phyloP scores from a whole-genome alignment of 345 rosid species.

The Lepidium aucheri region DNA sequence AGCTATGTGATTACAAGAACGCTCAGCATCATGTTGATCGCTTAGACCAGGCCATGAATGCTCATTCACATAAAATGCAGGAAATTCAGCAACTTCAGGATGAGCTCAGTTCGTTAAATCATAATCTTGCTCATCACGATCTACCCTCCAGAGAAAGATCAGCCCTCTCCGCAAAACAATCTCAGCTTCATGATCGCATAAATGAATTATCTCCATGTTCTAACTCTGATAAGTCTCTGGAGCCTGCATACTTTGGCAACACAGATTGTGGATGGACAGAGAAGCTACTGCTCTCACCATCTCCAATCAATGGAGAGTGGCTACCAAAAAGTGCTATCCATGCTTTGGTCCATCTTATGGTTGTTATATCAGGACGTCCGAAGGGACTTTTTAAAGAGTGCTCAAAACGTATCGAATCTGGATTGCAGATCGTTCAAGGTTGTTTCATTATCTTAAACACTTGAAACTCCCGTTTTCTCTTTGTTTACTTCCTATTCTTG shows the following conservation, averaged over 20 bases:
- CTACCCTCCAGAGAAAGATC: constrained; percentile 60
- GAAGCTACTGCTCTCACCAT: constrained; percentile 72
- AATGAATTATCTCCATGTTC: constrained; percentile 26
- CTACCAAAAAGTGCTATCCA: constrained; percentile 81
- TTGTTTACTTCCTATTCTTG: background rate
- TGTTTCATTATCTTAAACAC: background rate
- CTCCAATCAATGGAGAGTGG: constrained; percentile 95
- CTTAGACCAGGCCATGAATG: constrained; percentile 85
- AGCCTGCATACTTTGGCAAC: constrained; percentile 59
- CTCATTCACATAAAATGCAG: constrained; percentile 46
- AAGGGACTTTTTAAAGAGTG: constrained; percentile 93
- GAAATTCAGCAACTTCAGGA: constrained; percentile 41
- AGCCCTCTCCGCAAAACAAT: constrained; percentile 42
- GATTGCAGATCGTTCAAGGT: constrained; percentile 77
- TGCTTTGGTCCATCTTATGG: constrained; percentile 92
- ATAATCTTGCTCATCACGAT: constrained; percentile 56
- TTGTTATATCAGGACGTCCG: constrained; percentile 82
- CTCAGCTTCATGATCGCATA: constrained; percentile 51
- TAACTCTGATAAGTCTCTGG: constrained; percentile 37
- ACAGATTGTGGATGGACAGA: constrained; percentile 46
- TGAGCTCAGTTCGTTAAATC: constrained; percentile 62
- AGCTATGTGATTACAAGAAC: constrained; percentile 82
- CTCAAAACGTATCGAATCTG: constrained; percentile 79
- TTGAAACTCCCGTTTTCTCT: background rate
- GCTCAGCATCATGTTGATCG: constrained; percentile 77